Conservation (phyloP, 257 asterid species). For the Coffea canephora region DNA sequence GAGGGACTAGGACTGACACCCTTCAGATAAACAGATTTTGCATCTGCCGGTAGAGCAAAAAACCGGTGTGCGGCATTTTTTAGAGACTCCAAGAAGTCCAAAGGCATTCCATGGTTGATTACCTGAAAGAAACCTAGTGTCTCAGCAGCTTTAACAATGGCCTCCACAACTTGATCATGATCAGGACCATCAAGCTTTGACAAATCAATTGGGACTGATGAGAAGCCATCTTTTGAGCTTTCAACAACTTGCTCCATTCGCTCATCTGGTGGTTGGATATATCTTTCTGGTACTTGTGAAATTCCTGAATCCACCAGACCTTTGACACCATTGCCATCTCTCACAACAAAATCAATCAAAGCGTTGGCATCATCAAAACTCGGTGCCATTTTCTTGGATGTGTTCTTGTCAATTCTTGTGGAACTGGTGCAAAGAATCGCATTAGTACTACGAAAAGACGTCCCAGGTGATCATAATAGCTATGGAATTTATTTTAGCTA, state of each 20-base stretch:
- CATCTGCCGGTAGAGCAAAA: slow-evolving; percentile 22
- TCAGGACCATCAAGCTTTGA: slow-evolving; percentile 28
- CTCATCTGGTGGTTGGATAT: slow-evolving; percentile 24
- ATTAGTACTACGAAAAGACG: too few relatives aligned
- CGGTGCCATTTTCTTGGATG: too few relatives aligned
- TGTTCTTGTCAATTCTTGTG: too few relatives aligned
- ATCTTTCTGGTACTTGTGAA: slow-evolving; percentile 15
- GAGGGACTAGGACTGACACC: slow-evolving; percentile 28
- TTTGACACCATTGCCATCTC: slow-evolving; percentile 31
- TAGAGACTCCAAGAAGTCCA: slow-evolving; percentile 19
- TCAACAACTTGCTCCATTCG: slow-evolving; percentile 15
- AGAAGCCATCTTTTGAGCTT: not conserved
- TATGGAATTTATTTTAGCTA: too few relatives aligned
- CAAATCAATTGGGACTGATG: slow-evolving; percentile 21
- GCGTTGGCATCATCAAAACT: slow-evolving; percentile 6
- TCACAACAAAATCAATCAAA: slow-evolving; percentile 25
- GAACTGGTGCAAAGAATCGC: too few relatives aligned
- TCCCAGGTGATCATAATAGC: too few relatives aligned
- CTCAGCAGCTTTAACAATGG: slow-evolving; percentile 29
- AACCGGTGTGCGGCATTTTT: slow-evolving; percentile 21
- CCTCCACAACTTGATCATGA: slow-evolving; percentile 26
- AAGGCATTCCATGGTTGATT: slow-evolving; percentile 28
- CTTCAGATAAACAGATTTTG: slow-evolving; percentile 28
- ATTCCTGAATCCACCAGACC: slow-evolving; percentile 30
- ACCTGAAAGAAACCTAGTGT: slow-evolving; percentile 34